A percentile compares a stretch with the other conserved stretches of the same genome.
phyloP scores from a whole-genome alignment of 1,139 yeast genomes.

The Debaryomycetaceae sp. region DNA sequence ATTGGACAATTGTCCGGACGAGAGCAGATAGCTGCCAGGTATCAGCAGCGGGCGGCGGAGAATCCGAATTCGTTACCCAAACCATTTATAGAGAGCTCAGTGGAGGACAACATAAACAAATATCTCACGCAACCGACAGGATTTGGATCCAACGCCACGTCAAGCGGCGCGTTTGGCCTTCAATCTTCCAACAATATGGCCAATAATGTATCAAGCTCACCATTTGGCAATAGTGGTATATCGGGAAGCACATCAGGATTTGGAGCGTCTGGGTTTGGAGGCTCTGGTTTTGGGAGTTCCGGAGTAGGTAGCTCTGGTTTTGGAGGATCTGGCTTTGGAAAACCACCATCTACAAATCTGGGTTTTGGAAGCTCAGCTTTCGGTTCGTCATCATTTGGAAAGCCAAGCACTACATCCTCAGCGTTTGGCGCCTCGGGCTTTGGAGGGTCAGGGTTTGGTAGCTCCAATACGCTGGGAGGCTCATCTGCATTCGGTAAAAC shows the following conservation, averaged over 20 bases:
- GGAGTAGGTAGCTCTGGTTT: constrained; percentile 1
- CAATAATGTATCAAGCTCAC: background rate
- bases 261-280: constrained; percentile 1
- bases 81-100: constrained; percentile 37
- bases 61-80: constrained; percentile 23
- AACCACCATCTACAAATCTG: background rate
- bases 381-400: constrained; percentile 7
- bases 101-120: constrained; percentile 20
- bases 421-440: constrained; percentile 5
- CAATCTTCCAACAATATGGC: background rate
- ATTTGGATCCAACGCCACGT: background rate
- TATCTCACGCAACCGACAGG: constrained; percentile 7
- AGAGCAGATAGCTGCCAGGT: constrained; percentile 52
- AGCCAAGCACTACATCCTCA: constrained; percentile 2
- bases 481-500: constrained; percentile 13
- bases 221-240: background rate
- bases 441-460: constrained; percentile 8
- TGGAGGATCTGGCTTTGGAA: constrained; percentile 16
- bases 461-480: constrained; percentile 4
- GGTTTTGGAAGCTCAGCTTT: constrained; percentile 8
- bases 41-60: constrained; percentile 47
- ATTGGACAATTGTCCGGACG: constrained; percentile 34
- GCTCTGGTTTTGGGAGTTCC: constrained; percentile 5
- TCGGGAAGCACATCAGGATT: background rate
- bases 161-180: background rate